Percentiles rank a stretch among this genome's conserved stretches.
Evolutionary conservation across 768 basidiomycete genomes (phyloP).

Genomic region (Mycena belliarum): DNA sequence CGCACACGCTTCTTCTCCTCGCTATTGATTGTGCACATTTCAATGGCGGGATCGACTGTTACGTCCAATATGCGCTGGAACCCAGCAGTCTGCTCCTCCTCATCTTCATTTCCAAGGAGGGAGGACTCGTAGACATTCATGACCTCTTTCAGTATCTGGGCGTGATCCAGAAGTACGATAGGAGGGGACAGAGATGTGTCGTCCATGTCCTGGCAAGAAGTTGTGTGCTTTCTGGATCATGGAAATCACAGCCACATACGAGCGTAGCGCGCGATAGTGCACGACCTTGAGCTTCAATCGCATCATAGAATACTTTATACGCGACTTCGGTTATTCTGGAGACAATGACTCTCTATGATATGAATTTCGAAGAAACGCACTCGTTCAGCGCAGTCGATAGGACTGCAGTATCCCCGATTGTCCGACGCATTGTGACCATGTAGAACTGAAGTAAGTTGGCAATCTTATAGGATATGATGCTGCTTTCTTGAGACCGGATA

Average conservation of each 20-base stretch:
- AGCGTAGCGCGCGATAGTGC: constrained; percentile 54
- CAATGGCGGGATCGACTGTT: constrained; percentile 82
- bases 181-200: constrained; percentile 77
- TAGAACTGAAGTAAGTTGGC: constrained; percentile 97
- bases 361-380: constrained; percentile 42
- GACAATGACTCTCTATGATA: background rate
- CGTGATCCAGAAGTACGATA: constrained; percentile 75
- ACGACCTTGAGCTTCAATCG: constrained; percentile 82
- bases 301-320: constrained; percentile 84
- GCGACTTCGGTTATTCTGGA: constrained; percentile 77
- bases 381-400: constrained; percentile 78
- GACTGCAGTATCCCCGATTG: constrained; percentile 82
- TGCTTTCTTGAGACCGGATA: constrained; percentile 89
- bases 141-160: constrained; percentile 83
- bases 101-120: constrained; percentile 65
- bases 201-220: constrained; percentile 56
- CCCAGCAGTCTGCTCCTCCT: constrained; percentile 38
- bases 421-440: constrained; percentile 86
- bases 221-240: constrained; percentile 19
- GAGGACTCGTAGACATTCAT: constrained; percentile 89
- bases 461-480: constrained; percentile 89
- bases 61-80: constrained; percentile 80
- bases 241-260: constrained; percentile 36
- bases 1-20: constrained; percentile 60
- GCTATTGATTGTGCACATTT: constrained; percentile 68